Percentiles rank a stretch among this genome's conserved stretches.
These are phyloP conservation scores for Tetraselmis striata DNA, from an alignment of 139 green algal genomes.

Conservation along the genomic window DNA sequence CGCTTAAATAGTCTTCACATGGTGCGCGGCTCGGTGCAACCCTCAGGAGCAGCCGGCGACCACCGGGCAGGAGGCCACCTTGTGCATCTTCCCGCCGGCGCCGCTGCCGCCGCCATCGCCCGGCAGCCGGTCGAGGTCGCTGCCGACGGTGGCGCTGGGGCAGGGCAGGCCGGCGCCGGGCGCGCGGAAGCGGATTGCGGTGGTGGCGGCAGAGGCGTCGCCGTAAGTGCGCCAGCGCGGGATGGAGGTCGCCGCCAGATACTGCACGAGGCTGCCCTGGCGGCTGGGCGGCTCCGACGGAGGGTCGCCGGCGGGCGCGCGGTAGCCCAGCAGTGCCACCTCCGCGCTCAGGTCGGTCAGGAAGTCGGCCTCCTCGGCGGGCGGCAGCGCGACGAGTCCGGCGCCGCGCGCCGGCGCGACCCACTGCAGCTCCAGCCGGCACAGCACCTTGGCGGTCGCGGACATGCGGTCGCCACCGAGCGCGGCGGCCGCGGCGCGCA, in stretches of 20 bases:
- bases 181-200: background rate
- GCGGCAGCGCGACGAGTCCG: background rate
- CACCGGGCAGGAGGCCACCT: background rate
- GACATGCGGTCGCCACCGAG: background rate
- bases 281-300: background rate
- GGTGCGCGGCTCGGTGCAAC: too few species aligned
- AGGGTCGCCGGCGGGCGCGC: background rate
- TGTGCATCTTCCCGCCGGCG: background rate
- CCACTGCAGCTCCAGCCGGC: background rate
- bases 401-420: background rate
- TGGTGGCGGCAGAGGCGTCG: background rate
- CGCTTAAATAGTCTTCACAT: too few species aligned
- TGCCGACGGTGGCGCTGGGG: too few species aligned
- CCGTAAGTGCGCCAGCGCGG: background rate
- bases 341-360: background rate
- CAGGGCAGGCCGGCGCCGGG: background rate
- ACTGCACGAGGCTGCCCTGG: background rate
- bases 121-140: background rate
- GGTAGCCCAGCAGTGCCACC: background rate
- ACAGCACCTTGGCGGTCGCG: background rate
- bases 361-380: background rate
- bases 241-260: background rate
- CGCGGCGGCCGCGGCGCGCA: background rate
- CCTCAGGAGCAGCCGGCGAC: background rate
- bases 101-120: background rate